Evolutionary conservation across 257 asterid species (phyloP).

Genomic region (Cynanchum wilfordii): DNA sequence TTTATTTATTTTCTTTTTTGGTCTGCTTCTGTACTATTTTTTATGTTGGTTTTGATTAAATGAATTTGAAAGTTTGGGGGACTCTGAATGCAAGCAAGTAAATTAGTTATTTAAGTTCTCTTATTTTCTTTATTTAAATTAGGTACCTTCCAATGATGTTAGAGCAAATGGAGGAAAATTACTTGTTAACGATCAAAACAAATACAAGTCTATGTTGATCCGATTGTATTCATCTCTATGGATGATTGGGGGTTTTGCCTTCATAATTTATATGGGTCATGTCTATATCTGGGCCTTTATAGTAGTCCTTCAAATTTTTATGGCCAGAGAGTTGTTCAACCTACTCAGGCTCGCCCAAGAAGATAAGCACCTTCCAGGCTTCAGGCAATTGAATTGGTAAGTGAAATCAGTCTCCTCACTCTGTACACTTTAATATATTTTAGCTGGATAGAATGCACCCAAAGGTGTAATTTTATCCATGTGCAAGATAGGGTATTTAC

Average conservation of each 20-base stretch:
- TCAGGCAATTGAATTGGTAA: conserved; percentile 90
- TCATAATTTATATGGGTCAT: conserved; percentile 89
- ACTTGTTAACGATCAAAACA: conserved; percentile 74
- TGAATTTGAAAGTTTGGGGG: neutral
- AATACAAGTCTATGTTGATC: conserved; percentile 88
- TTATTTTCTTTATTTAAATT: conserved; percentile 19
- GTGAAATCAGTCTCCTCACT: conserved; percentile 11
- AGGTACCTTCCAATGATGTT: conserved; percentile 64
- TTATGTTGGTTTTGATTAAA: neutral
- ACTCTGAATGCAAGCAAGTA: neutral
- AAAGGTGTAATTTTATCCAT: too few relatives aligned
- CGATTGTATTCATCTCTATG: conserved; percentile 79
- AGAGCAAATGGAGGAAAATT: conserved; percentile 51
- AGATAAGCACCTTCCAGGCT: conserved; percentile 92
- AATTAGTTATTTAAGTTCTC: neutral
- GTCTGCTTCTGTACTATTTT: neutral
- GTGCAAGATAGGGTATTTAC: too few relatives aligned
- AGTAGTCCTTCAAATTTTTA: conserved; percentile 81
- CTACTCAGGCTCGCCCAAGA: conserved; percentile 82
- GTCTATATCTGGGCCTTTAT: conserved; percentile 93
- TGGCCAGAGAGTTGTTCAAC: conserved; percentile 90
- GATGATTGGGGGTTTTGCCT: conserved; percentile 94
- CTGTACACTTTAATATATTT: neutral
- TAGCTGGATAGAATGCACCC: neutral
- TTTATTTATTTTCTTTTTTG: neutral